Evolutionary conservation across 2,329 filamentous ascomycete genomes (phyloP), one percentile per base, ranked within the genome.

Genomic region (Phyllosticta citribraziliensis): DNA sequence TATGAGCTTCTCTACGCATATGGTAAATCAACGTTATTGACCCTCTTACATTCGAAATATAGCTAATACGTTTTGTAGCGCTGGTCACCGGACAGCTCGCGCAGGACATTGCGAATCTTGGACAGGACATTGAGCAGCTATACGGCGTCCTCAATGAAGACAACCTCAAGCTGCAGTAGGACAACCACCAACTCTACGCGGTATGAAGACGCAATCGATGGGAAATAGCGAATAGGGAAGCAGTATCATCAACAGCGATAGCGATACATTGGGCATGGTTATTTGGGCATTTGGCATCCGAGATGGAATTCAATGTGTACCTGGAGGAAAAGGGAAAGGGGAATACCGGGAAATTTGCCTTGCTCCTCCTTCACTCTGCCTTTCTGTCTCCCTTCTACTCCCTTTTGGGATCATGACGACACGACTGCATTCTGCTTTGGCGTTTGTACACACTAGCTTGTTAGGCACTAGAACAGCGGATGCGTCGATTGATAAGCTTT

Each of bases 1-100:
- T 97, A 94, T 72, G 91, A 93, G 65, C 77, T 97, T 66, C 75
- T 97, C 52, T 99, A 97, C 75, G 92, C 93, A 19, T 99, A 96
- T 76, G 90, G 82, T 84, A 70, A 73, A 80, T 76, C 22, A 35
- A 35, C 9, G 5, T 17, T 22, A n/a, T 6, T 9, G 3, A 20
- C 22, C 56, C 2, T 11, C 19, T 19, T 55, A 17, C 52, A 51
- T 24, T 22, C 57, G 8, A n/a, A 17, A 20, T 53, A 30, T 19
- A 35, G 24, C 55, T 35, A 47, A 25, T 62, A 22, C 51, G 58
- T 10, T 56, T n/a, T 20, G 10, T 61, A 84, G 84, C 83, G 22
- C 73, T 87, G 54, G 84, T 86, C 25, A 87, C 84, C 30, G 83
- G 80, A 40, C 84, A 84, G 65, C 70, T 85, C 52, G 80, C 80